Conservation (phyloP, 306 rosid genomes). For the Malus asiatica region DNA sequence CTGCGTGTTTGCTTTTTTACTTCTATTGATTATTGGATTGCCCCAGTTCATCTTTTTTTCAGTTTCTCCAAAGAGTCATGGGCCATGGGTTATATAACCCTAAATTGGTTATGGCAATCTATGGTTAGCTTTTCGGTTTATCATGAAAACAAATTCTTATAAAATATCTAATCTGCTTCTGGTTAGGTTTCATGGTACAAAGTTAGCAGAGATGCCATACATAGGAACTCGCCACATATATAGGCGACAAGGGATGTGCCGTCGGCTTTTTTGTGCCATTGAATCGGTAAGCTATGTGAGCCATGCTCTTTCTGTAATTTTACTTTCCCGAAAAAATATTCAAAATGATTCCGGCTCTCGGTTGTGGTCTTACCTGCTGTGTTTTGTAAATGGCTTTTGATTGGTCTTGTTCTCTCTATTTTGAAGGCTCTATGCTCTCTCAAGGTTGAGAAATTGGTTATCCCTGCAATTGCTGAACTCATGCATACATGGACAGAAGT, state of each 20-base stretch:
- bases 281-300: conserved; percentile 56
- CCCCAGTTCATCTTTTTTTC: background rate
- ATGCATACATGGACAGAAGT: conserved; percentile 69
- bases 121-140: background rate
- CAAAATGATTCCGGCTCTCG: background rate
- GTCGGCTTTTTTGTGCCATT: conserved; percentile 82
- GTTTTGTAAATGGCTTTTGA: conserved; percentile 16
- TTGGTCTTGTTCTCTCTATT: conserved; percentile 11
- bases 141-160: conserved; percentile 5
- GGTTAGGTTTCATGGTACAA: conserved; percentile 92
- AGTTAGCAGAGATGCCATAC: conserved; percentile 94
- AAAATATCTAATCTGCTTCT: conserved; percentile 8
- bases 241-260: conserved; percentile 99
- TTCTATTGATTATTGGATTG: background rate
- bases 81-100: background rate
- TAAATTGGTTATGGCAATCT: background rate
- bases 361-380: conserved; percentile 1
- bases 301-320: conserved; percentile 16
- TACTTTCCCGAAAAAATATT: conserved; percentile 1
- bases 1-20: background rate
- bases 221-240: conserved; percentile 94
- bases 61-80: background rate
- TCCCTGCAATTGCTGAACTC: conserved; percentile 92
- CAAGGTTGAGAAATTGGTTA: conserved; percentile 83
- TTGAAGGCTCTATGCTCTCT: conserved; percentile 64